Percentiles rank a stretch among this genome's conserved stretches.
Evolutionary conservation across 192 early-diverging fungal genomes (phyloP).

Genomic region (Lunasporangiospora selenospora): DNA sequence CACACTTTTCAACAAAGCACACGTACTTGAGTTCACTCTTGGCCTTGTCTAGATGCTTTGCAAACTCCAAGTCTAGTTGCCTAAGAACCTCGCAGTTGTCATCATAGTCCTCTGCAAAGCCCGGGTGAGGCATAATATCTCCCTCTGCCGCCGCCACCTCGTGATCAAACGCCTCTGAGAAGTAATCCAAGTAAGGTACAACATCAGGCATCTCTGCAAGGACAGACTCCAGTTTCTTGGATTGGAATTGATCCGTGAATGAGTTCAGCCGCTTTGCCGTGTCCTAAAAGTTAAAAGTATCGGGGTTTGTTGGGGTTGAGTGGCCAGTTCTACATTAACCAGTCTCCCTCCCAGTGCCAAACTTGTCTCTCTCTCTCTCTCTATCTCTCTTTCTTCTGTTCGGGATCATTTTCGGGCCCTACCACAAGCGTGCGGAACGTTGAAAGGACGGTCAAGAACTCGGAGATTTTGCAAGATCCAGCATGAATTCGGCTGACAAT

Average conservation of each 20-base stretch:
- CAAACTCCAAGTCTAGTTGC: constrained; percentile 71
- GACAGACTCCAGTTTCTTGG: constrained; percentile 58
- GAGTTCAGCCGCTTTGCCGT: constrained; percentile 43
- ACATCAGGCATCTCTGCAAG: constrained; percentile 62
- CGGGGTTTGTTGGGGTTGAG: neutral
- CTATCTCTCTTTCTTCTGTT: too few species aligned
- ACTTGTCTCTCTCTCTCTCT: too few species aligned
- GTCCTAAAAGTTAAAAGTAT: constrained; percentile 16
- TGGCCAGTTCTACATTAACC: neutral
- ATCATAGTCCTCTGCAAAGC: constrained; percentile 85
- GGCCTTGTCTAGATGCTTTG: constrained; percentile 68
- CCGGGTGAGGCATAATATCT: constrained; percentile 69
- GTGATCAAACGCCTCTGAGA: constrained; percentile 78
- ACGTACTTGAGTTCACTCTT: constrained; percentile 68
- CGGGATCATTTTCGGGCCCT: constrained; percentile 29
- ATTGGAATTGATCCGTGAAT: constrained; percentile 56
- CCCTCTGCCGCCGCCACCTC: constrained; percentile 62
- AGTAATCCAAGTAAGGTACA: constrained; percentile 68
- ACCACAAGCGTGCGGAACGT: constrained; percentile 62
- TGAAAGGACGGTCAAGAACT: constrained; percentile 77
- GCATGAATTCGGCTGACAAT: constrained; percentile 91
- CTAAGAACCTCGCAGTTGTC: constrained; percentile 59
- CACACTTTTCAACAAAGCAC: neutral
- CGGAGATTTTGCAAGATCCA: constrained; percentile 82
- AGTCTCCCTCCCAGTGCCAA: neutral